A percentile compares a stretch with the other conserved stretches of the same genome.
Evolutionary conservation across 495 filamentous ascomycete species (phyloP).

Genomic region (Parachaetomium inaequale): DNA sequence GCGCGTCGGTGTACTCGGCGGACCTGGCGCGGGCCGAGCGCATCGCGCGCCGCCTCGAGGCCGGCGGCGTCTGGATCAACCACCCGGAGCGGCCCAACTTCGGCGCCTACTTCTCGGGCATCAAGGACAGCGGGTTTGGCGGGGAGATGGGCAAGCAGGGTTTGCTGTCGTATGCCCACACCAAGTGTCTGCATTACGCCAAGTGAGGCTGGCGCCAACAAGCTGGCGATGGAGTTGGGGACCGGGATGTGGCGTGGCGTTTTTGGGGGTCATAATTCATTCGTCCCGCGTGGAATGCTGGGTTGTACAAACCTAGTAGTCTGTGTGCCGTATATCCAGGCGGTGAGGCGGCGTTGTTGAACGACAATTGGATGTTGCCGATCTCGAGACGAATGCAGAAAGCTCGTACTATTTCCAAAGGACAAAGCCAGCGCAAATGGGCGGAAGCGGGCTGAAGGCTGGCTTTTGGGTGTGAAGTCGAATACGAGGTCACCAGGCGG

Average conservation of each 20-base stretch:
- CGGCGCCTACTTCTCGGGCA: conserved; percentile 58
- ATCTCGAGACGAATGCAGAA: not conserved
- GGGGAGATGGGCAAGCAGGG: conserved; percentile 60
- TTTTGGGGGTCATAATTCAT: not conserved
- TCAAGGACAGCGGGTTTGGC: conserved; percentile 65
- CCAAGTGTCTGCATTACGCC: conserved; percentile 47
- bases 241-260: not conserved
- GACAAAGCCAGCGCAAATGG: not conserved
- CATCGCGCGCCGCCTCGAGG: conserved; percentile 50
- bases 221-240: not conserved
- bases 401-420: not conserved
- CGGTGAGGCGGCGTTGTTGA: not conserved
- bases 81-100: conserved; percentile 46
- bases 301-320: not conserved
- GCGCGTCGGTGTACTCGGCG: conserved; percentile 54
- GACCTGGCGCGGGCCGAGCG: conserved; percentile 49
- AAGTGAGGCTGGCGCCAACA: conserved; percentile 23
- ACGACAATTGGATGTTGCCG: not conserved
- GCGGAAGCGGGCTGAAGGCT: not conserved
- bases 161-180: conserved; percentile 56
- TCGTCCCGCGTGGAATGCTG: not conserved
- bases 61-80: conserved; percentile 60
- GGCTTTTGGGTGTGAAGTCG: not conserved
- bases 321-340: not conserved
- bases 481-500: not conserved